Conservation (phyloP, 257 asterid genomes). For the Solanum habrochaites region DNA sequence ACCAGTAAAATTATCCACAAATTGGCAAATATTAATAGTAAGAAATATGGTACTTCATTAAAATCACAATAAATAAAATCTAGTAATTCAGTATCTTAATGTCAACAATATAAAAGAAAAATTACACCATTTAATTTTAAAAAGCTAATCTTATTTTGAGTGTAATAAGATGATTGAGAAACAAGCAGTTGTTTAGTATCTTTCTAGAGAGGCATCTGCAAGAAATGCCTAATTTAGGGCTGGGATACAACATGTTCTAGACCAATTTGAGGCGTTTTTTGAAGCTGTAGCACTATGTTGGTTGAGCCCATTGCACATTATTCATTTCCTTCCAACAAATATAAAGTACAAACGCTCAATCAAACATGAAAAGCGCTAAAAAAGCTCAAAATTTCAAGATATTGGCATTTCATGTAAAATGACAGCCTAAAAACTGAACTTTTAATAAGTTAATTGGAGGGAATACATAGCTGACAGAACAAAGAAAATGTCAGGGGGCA, state of each 20-base stretch:
- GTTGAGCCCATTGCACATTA: background rate
- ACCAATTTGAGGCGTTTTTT: slow-evolving; percentile 51
- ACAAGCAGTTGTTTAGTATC: slow-evolving; percentile 55
- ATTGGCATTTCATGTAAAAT: too few species aligned
- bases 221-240: slow-evolving; percentile 60
- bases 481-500: too few species aligned
- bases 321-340: background rate
- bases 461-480: too few species aligned
- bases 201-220: slow-evolving; percentile 62
- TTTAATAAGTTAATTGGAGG: too few species aligned
- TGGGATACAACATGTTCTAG: slow-evolving; percentile 52
- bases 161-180: slow-evolving; percentile 32
- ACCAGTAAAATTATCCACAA: background rate
- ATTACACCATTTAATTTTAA: background rate
- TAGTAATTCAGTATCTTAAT: background rate
- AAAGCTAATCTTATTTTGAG: background rate
- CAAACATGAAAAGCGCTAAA: too few species aligned
- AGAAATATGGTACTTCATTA: background rate
- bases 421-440: too few species aligned
- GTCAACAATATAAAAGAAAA: background rate
- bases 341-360: background rate
- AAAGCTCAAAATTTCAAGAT: too few species aligned
- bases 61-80: background rate
- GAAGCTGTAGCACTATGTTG: slow-evolving; percentile 1
- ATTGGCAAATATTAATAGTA: background rate